Evolutionary conservation across 306 rosid genomes (phyloP).

Genomic region (Castanea sativa): DNA sequence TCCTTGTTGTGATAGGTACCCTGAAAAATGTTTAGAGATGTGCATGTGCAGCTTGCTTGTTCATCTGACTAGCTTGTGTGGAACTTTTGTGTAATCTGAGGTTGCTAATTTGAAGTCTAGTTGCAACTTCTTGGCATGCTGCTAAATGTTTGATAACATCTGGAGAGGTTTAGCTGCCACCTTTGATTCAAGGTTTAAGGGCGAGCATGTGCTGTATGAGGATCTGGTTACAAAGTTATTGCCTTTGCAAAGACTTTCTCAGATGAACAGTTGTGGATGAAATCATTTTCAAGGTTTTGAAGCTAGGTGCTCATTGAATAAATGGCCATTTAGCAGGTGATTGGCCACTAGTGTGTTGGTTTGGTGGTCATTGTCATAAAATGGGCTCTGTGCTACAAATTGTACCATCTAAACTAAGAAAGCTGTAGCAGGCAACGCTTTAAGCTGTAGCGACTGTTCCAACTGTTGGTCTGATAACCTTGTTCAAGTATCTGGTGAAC

Average conservation of each 20-base stretch:
- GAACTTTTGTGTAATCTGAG: background rate
- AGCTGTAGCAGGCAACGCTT: background rate
- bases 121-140: background rate
- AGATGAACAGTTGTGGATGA: background rate
- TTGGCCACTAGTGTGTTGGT: no score
- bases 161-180: background rate
- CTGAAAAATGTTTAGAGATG: background rate
- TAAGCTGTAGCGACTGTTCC: background rate
- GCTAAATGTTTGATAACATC: background rate
- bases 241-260: background rate
- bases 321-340: background rate
- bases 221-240: background rate
- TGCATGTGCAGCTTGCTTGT: background rate
- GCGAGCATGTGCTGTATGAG: background rate
- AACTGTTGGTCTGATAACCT: background rate
- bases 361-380: background rate
- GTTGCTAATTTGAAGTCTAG: background rate
- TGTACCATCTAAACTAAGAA: background rate
- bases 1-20: background rate
- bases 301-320: background rate
- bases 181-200: background rate
- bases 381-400: background rate
- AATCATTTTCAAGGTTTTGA: background rate
- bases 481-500: background rate
- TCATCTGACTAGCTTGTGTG: background rate